Evolutionary conservation across 176 grass and related monocot species (phyloP).

Genomic region (Oryza rufipogon): DNA sequence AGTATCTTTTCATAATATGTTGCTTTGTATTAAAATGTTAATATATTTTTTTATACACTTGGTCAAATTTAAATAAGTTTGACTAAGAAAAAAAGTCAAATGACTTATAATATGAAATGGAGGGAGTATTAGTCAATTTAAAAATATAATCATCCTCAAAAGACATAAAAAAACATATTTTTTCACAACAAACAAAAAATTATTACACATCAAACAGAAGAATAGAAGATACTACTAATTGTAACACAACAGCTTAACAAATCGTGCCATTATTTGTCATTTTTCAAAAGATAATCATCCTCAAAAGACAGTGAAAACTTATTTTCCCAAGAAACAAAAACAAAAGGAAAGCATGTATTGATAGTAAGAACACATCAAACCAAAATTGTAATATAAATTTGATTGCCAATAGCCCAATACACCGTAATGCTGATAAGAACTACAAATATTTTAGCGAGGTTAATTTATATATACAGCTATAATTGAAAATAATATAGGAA

Average conservation of each 20-base stretch:
- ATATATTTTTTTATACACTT: too few species aligned
- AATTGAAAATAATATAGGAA: background rate
- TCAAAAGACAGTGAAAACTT: constrained; percentile 2
- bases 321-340: background rate
- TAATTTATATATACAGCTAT: background rate
- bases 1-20: too few species aligned
- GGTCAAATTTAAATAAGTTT: too few species aligned
- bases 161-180: background rate
- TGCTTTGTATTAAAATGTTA: too few species aligned
- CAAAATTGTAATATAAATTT: background rate
- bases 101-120: too few species aligned
- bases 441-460: background rate
- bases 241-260: background rate
- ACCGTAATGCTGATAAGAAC: background rate
- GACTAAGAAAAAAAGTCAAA: too few species aligned
- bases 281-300: background rate
- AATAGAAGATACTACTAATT: background rate
- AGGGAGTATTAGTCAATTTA: constrained; percentile 1
- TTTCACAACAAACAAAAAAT: background rate
- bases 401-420: background rate
- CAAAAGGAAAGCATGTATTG: constrained; percentile 7
- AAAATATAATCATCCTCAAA: background rate
- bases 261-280: constrained; percentile 8
- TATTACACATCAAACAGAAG: background rate
- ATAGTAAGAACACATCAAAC: background rate